Evolutionary conservation across 345 rosid genomes (phyloP).

Genomic region (Trapa incisa): DNA sequence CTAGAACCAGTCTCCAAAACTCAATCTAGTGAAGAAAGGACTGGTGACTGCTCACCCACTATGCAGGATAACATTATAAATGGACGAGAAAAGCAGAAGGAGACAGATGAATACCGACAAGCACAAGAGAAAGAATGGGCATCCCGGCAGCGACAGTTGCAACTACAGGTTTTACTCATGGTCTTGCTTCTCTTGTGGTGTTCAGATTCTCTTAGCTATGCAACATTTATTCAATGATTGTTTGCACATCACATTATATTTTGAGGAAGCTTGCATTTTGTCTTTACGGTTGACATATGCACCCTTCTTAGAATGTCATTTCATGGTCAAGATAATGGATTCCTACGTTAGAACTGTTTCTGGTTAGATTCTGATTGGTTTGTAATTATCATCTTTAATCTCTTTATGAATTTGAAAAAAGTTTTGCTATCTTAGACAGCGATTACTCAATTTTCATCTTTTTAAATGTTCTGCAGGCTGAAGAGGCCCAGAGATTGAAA

Average conservation of each 20-base stretch:
- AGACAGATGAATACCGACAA: conserved; percentile 74
- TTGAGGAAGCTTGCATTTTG: background rate
- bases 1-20: conserved; percentile 13
- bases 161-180: conserved; percentile 45
- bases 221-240: background rate
- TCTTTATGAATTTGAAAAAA: background rate
- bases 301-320: background rate
- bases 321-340: background rate
- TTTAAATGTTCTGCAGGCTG: conserved; percentile 34
- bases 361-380: background rate
- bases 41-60: conserved; percentile 12
- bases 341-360: background rate
- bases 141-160: conserved; percentile 55
- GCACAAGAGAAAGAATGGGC: conserved; percentile 80
- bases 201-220: background rate
- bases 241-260: background rate
- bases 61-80: conserved; percentile 31
- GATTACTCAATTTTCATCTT: background rate
- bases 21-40: conserved; percentile 8
- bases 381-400: background rate
- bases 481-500: conserved; percentile 62
- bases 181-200: background rate
- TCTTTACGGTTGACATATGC: background rate
- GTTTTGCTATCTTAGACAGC: background rate
- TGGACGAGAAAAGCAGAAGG: conserved; percentile 65